Percentiles rank a stretch among this genome's conserved stretches.
Conservation (phyloP, 2,329 filamentous ascomycete genomes). For the Ceratocystis albifundus region DNA sequence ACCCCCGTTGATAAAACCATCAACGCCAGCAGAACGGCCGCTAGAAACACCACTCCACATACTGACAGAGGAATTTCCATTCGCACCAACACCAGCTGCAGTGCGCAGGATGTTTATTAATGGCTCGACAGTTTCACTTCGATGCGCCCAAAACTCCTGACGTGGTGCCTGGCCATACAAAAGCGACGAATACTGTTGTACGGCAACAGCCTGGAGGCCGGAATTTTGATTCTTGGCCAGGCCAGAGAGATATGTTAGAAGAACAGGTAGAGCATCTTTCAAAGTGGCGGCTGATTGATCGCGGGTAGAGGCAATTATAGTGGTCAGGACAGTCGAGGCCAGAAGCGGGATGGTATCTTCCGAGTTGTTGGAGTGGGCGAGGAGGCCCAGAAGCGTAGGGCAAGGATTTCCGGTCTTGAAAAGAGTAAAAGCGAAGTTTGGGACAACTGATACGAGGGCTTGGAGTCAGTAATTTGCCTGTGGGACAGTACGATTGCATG, state of each 20-base stretch:
- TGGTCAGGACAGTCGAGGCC: conserved; percentile 74
- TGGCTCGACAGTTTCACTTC: conserved; percentile 71
- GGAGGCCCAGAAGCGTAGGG: conserved; percentile 70
- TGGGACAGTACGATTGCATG: neutral
- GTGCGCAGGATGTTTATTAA: conserved; percentile 72
- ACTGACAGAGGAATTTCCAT: conserved; percentile 48
- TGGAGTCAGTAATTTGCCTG: neutral
- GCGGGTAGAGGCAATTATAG: conserved; percentile 58
- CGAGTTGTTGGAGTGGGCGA: conserved; percentile 60
- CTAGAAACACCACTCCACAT: conserved; percentile 48
- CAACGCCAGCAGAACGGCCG: conserved; percentile 49
- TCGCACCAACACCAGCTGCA: conserved; percentile 59
- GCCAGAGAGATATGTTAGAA: conserved; percentile 76
- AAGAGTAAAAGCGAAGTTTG: conserved; percentile 64
- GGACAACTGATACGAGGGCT: conserved; percentile 49
- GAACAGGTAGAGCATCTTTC: conserved; percentile 63
- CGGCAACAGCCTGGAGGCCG: conserved; percentile 87
- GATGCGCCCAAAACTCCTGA: conserved; percentile 80
- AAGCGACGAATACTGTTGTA: conserved; percentile 78
- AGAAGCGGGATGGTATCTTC: conserved; percentile 80
- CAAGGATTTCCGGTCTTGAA: conserved; percentile 68
- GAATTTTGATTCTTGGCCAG: conserved; percentile 77
- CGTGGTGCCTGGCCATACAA: conserved; percentile 64
- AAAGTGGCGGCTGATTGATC: conserved; percentile 54
- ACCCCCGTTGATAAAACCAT: conserved; percentile 58